phyloP scores from a whole-genome alignment of 2,329 filamentous ascomycete species.

The Boeremia exigua region DNA sequence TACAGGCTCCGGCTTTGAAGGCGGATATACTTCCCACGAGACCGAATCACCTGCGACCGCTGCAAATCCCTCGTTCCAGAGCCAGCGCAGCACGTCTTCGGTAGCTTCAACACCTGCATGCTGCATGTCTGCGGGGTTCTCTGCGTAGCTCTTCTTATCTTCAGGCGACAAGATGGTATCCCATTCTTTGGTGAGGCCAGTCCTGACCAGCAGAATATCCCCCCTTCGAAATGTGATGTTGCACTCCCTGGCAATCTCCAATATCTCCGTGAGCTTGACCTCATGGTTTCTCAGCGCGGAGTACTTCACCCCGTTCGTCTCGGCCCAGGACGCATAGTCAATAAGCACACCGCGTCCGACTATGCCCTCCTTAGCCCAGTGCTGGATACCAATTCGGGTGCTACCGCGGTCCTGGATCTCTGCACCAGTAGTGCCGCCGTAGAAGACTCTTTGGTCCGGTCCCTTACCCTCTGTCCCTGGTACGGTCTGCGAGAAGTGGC shows the following conservation, averaged over 20 bases:
- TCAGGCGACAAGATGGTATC: conserved; percentile 16
- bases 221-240: conserved; percentile 23
- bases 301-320: conserved; percentile 22
- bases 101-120: conserved; percentile 37
- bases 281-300: conserved; percentile 15
- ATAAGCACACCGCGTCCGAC: conserved; percentile 27
- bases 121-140: conserved; percentile 29
- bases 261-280: conserved; percentile 16
- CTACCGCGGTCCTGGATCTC: conserved; percentile 25
- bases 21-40: conserved; percentile 44
- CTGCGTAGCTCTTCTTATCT: conserved; percentile 29
- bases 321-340: conserved; percentile 26
- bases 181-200: conserved; percentile 24
- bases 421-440: conserved; percentile 25
- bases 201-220: conserved; percentile 30
- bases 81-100: conserved; percentile 35
- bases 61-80: conserved; percentile 39
- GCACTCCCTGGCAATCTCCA: conserved; percentile 19
- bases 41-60: conserved; percentile 46
- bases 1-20: conserved; percentile 26
- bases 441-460: conserved; percentile 23
- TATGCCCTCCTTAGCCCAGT: conserved; percentile 29
- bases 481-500: conserved; percentile 19
- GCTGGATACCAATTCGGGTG: conserved; percentile 24
- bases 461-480: conserved; percentile 7